Evolutionary conservation across 2,329 filamentous ascomycete species (phyloP).

Genomic region (Aaosphaeria pasadenensis): DNA sequence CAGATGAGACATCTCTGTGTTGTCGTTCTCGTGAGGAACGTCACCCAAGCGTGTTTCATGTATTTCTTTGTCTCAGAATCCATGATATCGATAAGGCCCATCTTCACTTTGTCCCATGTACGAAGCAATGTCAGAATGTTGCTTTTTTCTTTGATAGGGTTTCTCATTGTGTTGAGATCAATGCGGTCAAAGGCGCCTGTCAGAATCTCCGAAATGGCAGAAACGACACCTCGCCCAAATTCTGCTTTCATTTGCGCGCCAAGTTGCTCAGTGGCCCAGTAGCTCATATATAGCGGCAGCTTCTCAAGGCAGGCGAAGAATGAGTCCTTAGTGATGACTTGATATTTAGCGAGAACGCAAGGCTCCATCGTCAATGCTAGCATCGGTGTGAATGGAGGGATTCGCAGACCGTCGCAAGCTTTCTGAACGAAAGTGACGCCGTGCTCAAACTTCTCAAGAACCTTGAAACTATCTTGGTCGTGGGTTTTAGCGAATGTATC

Average conservation of each 20-base stretch:
- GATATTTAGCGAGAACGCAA: conserved; percentile 8
- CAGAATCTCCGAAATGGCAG: conserved; percentile 7
- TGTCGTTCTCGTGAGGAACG: conserved; percentile 4
- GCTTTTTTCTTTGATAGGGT: conserved; percentile 1
- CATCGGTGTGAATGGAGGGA: conserved; percentile 15
- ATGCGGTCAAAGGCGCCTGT: conserved; percentile 6
- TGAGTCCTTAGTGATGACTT: conserved; percentile 3
- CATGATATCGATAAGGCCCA: conserved; percentile 7
- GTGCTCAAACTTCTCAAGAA: conserved; percentile 6
- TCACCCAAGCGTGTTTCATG: conserved; percentile 6
- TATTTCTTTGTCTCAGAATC: conserved; percentile 1
- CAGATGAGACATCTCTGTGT: background rate
- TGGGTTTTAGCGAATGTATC: background rate
- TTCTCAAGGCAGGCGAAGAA: conserved; percentile 9
- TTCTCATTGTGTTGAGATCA: background rate
- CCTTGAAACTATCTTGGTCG: background rate
- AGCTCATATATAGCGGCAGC: conserved; percentile 9
- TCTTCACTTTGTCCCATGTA: conserved; percentile 13
- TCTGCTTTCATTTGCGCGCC: conserved; percentile 5
- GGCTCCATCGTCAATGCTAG: conserved; percentile 7
- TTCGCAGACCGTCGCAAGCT: conserved; percentile 9
- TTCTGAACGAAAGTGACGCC: conserved; percentile 14
- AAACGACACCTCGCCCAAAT: conserved; percentile 5
- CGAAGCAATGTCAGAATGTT: conserved; percentile 5
- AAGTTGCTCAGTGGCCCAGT: conserved; percentile 13